Evolutionary conservation across 2,329 filamentous ascomycete genomes (phyloP).

Genomic region (Bipolaris victoriae): DNA sequence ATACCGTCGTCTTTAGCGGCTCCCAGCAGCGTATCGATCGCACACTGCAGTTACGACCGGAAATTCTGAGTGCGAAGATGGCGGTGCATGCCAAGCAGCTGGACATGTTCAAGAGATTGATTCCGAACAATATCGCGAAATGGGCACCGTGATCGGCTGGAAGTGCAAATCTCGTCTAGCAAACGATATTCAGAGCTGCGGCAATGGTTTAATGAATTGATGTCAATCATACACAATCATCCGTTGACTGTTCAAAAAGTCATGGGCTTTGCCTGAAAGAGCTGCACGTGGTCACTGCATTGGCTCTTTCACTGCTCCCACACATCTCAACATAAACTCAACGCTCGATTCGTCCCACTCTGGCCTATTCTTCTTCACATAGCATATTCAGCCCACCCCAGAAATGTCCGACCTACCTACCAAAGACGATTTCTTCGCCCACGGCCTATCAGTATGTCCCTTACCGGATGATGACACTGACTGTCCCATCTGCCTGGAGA

Average conservation of each 20-base stretch:
- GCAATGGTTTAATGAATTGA: background rate
- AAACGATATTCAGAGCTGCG: no score
- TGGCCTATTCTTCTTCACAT: background rate
- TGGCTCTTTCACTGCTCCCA: background rate
- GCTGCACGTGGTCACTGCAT: no score
- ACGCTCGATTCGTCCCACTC: background rate
- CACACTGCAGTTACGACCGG: constrained; percentile 44
- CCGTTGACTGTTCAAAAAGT: background rate
- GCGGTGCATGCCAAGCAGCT: constrained; percentile 45
- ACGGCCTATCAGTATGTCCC: background rate
- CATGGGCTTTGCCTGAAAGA: background rate
- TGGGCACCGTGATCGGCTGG: constrained; percentile 29
- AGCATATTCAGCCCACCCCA: background rate
- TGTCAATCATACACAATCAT: background rate
- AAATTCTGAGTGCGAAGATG: constrained; percentile 37
- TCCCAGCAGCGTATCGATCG: constrained; percentile 48
- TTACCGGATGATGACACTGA: background rate
- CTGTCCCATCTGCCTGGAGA: background rate
- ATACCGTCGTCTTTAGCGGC: constrained; percentile 53
- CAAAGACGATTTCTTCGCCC: background rate
- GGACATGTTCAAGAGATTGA: constrained; percentile 43
- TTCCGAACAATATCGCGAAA: constrained; percentile 47
- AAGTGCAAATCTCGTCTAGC: background rate
- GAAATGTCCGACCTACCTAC: background rate
- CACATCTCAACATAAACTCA: background rate